These are phyloP conservation scores for Gloeostereum incarnatum DNA, from an alignment of 768 basidiomycete species.

Conservation along the genomic window DNA sequence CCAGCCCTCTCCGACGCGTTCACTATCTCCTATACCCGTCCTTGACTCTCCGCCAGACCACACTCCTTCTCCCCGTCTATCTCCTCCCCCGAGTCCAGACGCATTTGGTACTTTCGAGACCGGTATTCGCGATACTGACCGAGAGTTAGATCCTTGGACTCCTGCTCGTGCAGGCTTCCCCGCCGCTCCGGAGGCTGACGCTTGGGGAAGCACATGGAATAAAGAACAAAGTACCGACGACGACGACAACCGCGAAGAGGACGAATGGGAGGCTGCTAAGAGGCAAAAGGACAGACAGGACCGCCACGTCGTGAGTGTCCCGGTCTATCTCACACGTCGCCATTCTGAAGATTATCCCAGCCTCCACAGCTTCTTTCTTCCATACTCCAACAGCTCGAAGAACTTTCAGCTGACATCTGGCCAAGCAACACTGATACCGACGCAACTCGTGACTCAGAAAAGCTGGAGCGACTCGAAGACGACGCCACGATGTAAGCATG, in stretches of 20 bases:
- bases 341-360: conserved; percentile 25
- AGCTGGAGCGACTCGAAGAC: conserved; percentile 23
- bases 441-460: neutral
- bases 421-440: conserved; percentile 17
- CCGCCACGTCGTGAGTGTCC: conserved; percentile 49
- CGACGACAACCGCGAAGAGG: conserved; percentile 9
- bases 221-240: conserved; percentile 15
- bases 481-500: conserved; percentile 53
- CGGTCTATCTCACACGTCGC: conserved; percentile 8
- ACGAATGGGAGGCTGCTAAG: conserved; percentile 59
- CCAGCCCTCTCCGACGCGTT: conserved; percentile 7
- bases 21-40: conserved; percentile 8
- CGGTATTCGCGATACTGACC: conserved; percentile 20
- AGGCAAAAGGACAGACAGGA: conserved; percentile 50
- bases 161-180: conserved; percentile 12
- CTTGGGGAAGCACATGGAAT: conserved; percentile 31
- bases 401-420: conserved; percentile 45
- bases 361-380: conserved; percentile 58
- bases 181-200: conserved; percentile 12
- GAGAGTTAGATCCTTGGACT: conserved; percentile 26
- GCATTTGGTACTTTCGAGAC: conserved; percentile 54
- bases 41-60: neutral
- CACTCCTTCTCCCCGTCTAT: conserved; percentile 5
- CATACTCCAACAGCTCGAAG: conserved; percentile 45
- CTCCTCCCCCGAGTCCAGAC: conserved; percentile 34